Base-by-base conservation (phyloP, 495 filamentous ascomycete genomes). In the Ramalina intermedia region DNA sequence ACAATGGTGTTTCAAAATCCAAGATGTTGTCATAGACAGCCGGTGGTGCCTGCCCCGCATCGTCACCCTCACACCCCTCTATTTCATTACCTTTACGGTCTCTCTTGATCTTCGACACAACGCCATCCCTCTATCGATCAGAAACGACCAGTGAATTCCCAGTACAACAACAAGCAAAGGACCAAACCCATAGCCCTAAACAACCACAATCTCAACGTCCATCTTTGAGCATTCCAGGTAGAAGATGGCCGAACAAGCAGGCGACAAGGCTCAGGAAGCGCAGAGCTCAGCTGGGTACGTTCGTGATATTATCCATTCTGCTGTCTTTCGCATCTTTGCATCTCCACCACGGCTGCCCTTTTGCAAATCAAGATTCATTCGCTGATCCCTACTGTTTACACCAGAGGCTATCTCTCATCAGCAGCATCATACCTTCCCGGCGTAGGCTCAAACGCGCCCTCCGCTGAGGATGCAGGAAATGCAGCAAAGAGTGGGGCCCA, bases 381-480 rank as follows among this genome's bases (percentile, higher is more conserved):
- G 23, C 23, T 24, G 6, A 24, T 24, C 3, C 33, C 43, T 20
- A 47, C 14, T 26, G 0, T 16, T 16, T 5, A 2, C 5, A 18
- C 1, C 29, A 52, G 50, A 6, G 40, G 50, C 29, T 52, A 52
- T 18, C 50, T 52, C 45, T 47, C 50, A 4, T 43, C 50, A 23
- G 50, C 50, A 2, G 27, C 45, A 17, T 52, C 50, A 8, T 52
- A 52, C 33, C 36, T 52, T 13, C 50, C 50, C 13, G 50, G 50
- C 8, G 38, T 29, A n/a, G 45, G 39, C 11, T 46, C 47, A 43
- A 46, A 43, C n/a, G 43, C 46, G 29, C 35, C 50, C 14, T 21
- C 45, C 12, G 35, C 44, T n/a, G 23, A 40, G 9, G 50, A 26
- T 20, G 27, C 50, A 24, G 50, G 50, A 3, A 52, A 52, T 37